A percentile compares a stretch with the other conserved stretches of the same genome.
These are phyloP conservation scores for Tricholoma sp. DNA, from an alignment of 768 basidiomycete species.

Conservation along the genomic window DNA sequence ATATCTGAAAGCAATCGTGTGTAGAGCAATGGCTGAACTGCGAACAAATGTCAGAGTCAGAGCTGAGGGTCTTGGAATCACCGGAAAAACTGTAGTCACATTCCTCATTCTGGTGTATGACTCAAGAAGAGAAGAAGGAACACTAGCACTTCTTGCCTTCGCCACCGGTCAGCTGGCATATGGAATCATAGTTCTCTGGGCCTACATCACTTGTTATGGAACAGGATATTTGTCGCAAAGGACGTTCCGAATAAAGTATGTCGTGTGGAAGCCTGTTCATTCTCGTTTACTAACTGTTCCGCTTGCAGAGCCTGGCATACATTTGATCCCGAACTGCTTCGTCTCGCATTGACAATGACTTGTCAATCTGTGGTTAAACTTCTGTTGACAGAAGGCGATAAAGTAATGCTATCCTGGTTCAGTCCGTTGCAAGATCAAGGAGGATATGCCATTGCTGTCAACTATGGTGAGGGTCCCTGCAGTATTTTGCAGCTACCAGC, in stretches of 20 bases:
- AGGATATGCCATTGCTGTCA: conserved; percentile 92
- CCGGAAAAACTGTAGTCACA: conserved; percentile 66
- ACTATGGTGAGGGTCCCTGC: conserved; percentile 68
- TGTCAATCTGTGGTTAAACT: conserved; percentile 90
- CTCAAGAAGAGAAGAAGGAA: conserved; percentile 25
- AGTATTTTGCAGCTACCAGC: background rate
- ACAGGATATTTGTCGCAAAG: conserved; percentile 27
- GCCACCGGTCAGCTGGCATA: conserved; percentile 83
- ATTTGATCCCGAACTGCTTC: conserved; percentile 6
- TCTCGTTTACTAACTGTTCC: background rate
- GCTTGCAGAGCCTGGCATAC: background rate
- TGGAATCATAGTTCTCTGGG: conserved; percentile 47
- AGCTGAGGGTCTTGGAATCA: conserved; percentile 83
- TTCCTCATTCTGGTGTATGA: conserved; percentile 61
- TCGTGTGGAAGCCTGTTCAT: background rate
- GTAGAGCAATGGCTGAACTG: conserved; percentile 62
- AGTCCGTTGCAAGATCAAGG: conserved; percentile 87
- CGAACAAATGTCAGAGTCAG: conserved; percentile 68
- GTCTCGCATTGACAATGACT: conserved; percentile 79
- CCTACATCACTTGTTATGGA: conserved; percentile 48
- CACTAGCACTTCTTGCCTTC: conserved; percentile 73
- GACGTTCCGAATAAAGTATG: conserved; percentile 14
- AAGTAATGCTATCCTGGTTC: conserved; percentile 79
- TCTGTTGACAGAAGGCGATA: conserved; percentile 93
- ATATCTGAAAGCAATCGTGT: background rate